These are phyloP conservation scores for Fusarium nisikadoi DNA, from an alignment of 2,329 filamentous ascomycete species.

Conservation along the genomic window DNA sequence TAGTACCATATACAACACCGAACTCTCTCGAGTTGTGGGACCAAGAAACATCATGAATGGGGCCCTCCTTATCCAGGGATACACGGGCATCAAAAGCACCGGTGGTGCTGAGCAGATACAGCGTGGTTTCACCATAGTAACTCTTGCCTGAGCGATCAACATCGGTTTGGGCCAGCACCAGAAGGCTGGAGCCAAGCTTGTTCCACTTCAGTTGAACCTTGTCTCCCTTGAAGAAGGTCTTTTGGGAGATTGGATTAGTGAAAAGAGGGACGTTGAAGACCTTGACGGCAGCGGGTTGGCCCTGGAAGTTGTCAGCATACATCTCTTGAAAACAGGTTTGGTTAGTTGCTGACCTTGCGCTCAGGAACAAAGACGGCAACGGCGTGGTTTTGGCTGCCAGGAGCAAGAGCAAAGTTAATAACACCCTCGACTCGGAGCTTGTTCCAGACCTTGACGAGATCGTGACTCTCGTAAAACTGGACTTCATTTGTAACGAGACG, in stretches of 20 bases:
- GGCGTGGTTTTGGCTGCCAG: slow-evolving; percentile 83
- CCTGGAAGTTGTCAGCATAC: slow-evolving; percentile 61
- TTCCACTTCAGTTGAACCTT: slow-evolving; percentile 99
- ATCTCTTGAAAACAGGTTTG: not conserved
- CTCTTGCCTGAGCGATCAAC: slow-evolving; percentile 99
- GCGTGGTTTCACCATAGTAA: slow-evolving; percentile 98
- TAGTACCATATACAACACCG: slow-evolving; percentile 96
- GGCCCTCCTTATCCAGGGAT: slow-evolving; percentile 93
- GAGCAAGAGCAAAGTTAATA: slow-evolving; percentile 87
- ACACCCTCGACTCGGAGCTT: slow-evolving; percentile 94
- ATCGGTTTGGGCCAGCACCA: slow-evolving; percentile 96
- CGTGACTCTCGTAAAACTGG: slow-evolving; percentile 92
- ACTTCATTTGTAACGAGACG: slow-evolving; percentile 96
- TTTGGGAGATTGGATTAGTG: slow-evolving; percentile 84
- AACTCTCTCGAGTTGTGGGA: slow-evolving; percentile 98
- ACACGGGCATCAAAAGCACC: slow-evolving; percentile 93
- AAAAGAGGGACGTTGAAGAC: slow-evolving; percentile 95
- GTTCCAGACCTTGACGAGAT: slow-evolving; percentile 91
- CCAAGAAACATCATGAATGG: slow-evolving; percentile 98
- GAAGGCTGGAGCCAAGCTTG: slow-evolving; percentile 85
- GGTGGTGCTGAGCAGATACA: slow-evolving; percentile 93
- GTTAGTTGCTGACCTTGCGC: slow-evolving; percentile 74
- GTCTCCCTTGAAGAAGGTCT: slow-evolving; percentile 99
- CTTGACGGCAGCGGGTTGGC: slow-evolving; percentile 92
- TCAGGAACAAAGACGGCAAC: slow-evolving; percentile 96